Conservation (phyloP, 1,284 basidiomycete species). For the Rhodotorula sp. region DNA sequence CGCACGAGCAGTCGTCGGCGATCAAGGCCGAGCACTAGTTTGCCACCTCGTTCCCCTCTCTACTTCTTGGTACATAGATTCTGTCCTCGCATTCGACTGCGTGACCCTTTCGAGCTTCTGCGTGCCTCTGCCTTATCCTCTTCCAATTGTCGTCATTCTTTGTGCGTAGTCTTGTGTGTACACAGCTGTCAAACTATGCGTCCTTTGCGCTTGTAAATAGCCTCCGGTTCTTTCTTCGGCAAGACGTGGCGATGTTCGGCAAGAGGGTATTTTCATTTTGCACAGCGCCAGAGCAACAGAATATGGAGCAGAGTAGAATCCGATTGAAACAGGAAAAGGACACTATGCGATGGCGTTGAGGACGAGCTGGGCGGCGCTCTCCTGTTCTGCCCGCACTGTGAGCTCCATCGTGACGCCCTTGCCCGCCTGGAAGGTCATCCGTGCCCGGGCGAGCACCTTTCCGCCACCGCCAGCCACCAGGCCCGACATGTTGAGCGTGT, state of each 20-base stretch:
- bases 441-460: conserved; percentile 85
- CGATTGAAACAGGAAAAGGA: neutral
- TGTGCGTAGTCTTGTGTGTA: neutral
- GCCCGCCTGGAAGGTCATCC: conserved; percentile 90
- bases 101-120: neutral
- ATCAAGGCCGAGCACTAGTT: conserved; percentile 7
- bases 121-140: neutral
- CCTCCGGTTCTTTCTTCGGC: too few species aligned
- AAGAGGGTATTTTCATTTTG: neutral
- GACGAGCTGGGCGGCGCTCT: conserved; percentile 79
- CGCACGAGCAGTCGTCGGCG: neutral
- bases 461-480: conserved; percentile 83
- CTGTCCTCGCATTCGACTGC: neutral
- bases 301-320: neutral
- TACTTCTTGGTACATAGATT: neutral
- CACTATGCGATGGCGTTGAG: conserved; percentile 70
- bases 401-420: conserved; percentile 95
- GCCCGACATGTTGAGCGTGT: conserved; percentile 91
- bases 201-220: too few species aligned
- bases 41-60: neutral
- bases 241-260: too few species aligned
- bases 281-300: neutral
- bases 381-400: conserved; percentile 85
- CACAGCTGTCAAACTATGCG: too few species aligned
- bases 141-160: too few species aligned